Evolutionary conservation across 352 stramenopile genomes (phyloP), one percentile per base, ranked within the genome.

Genomic region (Chrysophaeum taylorii): DNA sequence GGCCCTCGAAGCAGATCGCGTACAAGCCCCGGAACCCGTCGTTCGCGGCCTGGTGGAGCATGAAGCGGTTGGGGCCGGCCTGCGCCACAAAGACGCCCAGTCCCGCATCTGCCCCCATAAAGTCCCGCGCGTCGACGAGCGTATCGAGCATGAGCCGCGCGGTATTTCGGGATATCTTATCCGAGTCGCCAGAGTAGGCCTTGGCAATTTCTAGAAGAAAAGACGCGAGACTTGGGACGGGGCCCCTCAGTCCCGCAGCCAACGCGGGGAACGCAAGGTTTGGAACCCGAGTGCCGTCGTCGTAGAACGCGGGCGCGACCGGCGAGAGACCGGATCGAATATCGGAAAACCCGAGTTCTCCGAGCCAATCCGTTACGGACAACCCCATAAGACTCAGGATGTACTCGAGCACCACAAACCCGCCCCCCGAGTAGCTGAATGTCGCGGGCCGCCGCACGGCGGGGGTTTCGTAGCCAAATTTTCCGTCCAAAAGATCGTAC

Each of bases 1-100:
- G 75, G 15, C 76, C 76, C 21, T 77, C 71, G 54, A 80, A 80
- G 66, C 75, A 81, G 53, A 79, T 57, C n/a, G 81, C n/a, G 69
- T 74, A 80, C 14, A 80, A 37, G 41, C 72, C 74, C 27, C 76
- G 70, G 66, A 76, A 80, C 25, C 76, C 76, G 62, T 80, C 76
- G 68, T 80, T 80, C 2, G 76, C 76, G 35, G 72, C 75, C 41
- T 80, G 76, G 53, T 80, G 76, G 41, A 80, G 66, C 38, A 70
- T 70, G 54, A 80, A 70, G n/a, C 61, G 42, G 52, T 80, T 79
- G 27, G 57, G 64, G 0, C 76, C 67, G 14, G 75, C 75, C 37
- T 76, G 57, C 16, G 33, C 71, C 7, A 80, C 48, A 50, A 80
- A 80, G 41, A 80, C 73, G 25, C 76, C 76, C 48, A 80, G 64